Evolutionary conservation across 2,329 filamentous ascomycete species (phyloP).

Genomic region (Elsinoe necatrix): DNA sequence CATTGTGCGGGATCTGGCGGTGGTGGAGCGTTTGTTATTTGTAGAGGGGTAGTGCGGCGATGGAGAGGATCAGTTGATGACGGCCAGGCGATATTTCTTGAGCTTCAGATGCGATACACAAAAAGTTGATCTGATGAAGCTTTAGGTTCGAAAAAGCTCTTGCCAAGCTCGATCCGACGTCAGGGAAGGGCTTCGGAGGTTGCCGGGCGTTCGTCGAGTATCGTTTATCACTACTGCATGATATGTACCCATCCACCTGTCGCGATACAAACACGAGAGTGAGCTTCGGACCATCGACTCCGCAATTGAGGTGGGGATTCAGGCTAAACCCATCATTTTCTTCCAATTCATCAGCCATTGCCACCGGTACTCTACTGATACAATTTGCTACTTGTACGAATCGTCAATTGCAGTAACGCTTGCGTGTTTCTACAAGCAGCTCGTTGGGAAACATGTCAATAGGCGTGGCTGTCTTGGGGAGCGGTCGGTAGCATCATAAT

Average conservation of each 20-base stretch:
- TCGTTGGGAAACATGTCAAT: slow-evolving; percentile 24
- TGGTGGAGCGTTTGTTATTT: neutral
- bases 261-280: neutral
- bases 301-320: neutral
- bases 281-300: neutral
- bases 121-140: slow-evolving; percentile 4
- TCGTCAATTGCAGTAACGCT: no score
- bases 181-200: slow-evolving; percentile 5
- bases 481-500: slow-evolving; percentile 30
- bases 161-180: slow-evolving; percentile 11
- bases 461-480: slow-evolving; percentile 54
- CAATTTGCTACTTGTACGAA: neutral
- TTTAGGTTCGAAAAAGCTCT: slow-evolving; percentile 10
- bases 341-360: neutral
- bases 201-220: neutral
- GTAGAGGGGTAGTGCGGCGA: neutral
- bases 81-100: neutral
- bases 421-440: no score
- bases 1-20: slow-evolving; percentile 51
- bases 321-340: neutral
- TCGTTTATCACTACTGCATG: no score
- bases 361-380: neutral
- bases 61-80: neutral
- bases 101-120: neutral
- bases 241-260: no score